Conservation (phyloP, 2,329 filamentous ascomycete species). For the Byssothecium circinans region DNA sequence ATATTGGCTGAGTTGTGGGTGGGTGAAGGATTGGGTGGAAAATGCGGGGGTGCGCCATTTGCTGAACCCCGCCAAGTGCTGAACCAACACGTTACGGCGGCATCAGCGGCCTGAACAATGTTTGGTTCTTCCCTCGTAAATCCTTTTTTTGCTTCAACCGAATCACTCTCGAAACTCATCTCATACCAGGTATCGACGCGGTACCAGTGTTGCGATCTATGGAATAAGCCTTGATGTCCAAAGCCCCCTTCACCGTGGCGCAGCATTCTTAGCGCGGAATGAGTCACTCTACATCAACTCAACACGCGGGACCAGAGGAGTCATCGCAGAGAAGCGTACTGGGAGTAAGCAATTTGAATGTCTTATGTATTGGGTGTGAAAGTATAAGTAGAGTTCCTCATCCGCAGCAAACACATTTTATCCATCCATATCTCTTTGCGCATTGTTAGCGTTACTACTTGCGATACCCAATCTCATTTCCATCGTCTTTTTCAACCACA, state of each 20-base stretch:
- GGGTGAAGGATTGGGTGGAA: too few relatives aligned
- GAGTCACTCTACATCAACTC: constrained; percentile 1
- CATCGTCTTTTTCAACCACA: neutral
- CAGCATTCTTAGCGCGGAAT: neutral
- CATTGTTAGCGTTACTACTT: neutral
- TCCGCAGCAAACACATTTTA: neutral
- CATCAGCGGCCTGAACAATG: too few relatives aligned
- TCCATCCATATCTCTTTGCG: neutral
- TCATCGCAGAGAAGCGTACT: neutral
- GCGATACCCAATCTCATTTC: neutral
- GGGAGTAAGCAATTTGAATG: neutral
- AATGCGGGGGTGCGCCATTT: too few relatives aligned
- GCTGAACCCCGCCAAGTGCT: too few relatives aligned
- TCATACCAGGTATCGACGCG: too few relatives aligned
- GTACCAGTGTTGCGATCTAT: too few relatives aligned
- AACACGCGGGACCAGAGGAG: neutral
- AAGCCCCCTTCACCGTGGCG: neutral
- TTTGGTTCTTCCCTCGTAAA: too few relatives aligned
- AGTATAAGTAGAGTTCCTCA: neutral
- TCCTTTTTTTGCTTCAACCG: too few relatives aligned
- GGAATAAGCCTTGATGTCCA: too few relatives aligned
- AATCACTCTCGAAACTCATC: too few relatives aligned
- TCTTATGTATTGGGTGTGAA: neutral
- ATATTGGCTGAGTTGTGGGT: too few relatives aligned
- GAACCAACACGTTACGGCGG: too few relatives aligned